A percentile compares a stretch with the other conserved stretches of the same genome.
Conservation (phyloP, 2,329 filamentous ascomycete species). For the Tricladium varicosporioides region DNA sequence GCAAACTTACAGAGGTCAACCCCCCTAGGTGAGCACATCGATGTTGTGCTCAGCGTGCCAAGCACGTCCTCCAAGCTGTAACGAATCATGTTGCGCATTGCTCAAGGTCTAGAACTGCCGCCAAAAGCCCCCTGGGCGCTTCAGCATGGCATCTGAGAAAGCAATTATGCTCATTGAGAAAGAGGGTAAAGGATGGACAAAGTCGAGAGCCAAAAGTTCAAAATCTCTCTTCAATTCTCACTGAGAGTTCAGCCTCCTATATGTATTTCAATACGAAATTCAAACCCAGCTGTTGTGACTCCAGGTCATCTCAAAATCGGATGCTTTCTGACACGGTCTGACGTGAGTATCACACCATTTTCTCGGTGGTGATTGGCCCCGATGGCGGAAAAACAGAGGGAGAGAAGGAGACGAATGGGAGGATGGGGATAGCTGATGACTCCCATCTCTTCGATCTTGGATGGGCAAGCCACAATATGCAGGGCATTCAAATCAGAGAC, state of each 20-base stretch:
- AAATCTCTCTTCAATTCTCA: neutral
- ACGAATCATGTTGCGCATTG: slow-evolving; percentile 17
- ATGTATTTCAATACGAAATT: neutral
- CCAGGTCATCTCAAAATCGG: slow-evolving; percentile 9
- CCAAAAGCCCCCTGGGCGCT: neutral
- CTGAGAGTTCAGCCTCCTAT: neutral
- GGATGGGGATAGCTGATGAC: neutral
- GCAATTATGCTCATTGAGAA: neutral
- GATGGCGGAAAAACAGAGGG: neutral
- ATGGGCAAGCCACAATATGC: neutral
- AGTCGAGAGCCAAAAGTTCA: neutral
- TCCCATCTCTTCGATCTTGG: neutral
- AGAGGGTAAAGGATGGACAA: neutral
- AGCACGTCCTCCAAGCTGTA: slow-evolving; percentile 8
- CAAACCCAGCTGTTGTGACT: neutral
- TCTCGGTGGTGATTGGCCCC: neutral
- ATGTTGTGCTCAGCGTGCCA: slow-evolving; percentile 4
- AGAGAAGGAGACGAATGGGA: neutral
- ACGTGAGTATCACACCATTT: slow-evolving; percentile 23
- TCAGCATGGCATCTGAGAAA: neutral
- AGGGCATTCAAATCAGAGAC: no score
- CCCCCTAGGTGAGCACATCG: slow-evolving; percentile 1
- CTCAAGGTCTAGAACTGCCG: slow-evolving; percentile 6
- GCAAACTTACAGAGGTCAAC: slow-evolving; percentile 14
- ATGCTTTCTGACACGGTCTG: slow-evolving; percentile 16